These are phyloP conservation scores for Trametopsis cervina DNA, from an alignment of 768 basidiomycete genomes.

Conservation along the genomic window DNA sequence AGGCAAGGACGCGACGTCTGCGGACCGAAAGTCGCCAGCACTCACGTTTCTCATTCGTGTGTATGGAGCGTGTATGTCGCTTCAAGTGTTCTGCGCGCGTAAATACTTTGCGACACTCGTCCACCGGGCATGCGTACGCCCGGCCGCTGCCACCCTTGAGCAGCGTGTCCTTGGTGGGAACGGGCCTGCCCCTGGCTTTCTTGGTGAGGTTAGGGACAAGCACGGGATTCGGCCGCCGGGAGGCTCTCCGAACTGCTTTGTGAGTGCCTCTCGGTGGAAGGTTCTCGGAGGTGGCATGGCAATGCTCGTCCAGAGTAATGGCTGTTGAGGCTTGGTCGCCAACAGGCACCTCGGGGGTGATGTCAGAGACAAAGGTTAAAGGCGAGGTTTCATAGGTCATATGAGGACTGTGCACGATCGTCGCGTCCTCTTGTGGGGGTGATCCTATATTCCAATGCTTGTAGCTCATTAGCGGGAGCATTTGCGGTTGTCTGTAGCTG, in stretches of 20 bases:
- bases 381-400: constrained; percentile 2
- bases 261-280: not conserved
- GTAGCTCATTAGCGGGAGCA: constrained; percentile 1
- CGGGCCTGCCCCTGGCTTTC: constrained; percentile 42
- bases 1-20: not conserved
- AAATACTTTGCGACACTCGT: constrained; percentile 76
- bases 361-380: not conserved
- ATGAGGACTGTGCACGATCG: constrained; percentile 1
- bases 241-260: constrained; percentile 1
- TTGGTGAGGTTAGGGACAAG: constrained; percentile 45
- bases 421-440: not conserved
- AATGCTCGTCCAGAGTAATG: constrained; percentile 7
- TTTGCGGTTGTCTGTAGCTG: constrained; percentile 1
- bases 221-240: constrained; percentile 24
- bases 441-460: not conserved
- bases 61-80: constrained; percentile 73
- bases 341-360: not conserved
- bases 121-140: constrained; percentile 57
- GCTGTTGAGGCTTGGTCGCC: not conserved
- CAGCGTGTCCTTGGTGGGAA: constrained; percentile 32
- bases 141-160: constrained; percentile 22
- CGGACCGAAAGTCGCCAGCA: constrained; percentile 8
- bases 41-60: constrained; percentile 83
- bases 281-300: not conserved
- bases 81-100: constrained; percentile 78